Evolutionary conservation across 805 yeast genomes (phyloP), one percentile per base, ranked within the genome.

Genomic region (Barnettozyma californica): DNA sequence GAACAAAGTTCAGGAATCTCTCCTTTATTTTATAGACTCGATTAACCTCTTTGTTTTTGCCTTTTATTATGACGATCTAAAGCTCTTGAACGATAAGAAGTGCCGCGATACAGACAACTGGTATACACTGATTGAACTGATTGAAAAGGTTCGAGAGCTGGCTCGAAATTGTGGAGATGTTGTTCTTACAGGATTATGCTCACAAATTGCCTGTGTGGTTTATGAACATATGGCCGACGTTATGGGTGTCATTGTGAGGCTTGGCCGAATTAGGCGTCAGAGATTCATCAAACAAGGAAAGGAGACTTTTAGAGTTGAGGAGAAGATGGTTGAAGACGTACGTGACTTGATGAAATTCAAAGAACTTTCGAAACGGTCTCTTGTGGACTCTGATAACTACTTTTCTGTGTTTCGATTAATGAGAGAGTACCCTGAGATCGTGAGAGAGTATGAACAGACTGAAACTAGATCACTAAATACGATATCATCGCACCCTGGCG

Each of bases 11-110:
- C 49, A 46, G 16, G 29, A 33, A 10, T 46, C 59, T 1, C 13
- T 54, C 4, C 50, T 41, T 0, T 38, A 46, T 19, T 57, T 48
- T 33, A 41, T 58, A 16, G 59, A 61, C 21, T 53, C 55, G 11
- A 50, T 61, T 20, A 45, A 53, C 7, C 44, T 56, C 5, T 58
- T 51, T 41, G 50, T 59, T 3, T 48, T 54, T 18, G 63, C 54
- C 1, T 59, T 57, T 42, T 49, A 53, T 39, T 51, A 49, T 29
- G 59, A 58, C 14, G 63, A 61, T 27, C 42, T 46, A n/a, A 21
- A 26, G 7, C 33, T 20, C 4, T 16, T n/a, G 18, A 26, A 25
- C n/a, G 21, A 16, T 2, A 16, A 40, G 16, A 26, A 25, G 34
- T 25, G 18, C 21, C 34, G 21, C 14, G 33, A 40, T 10, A 20